phyloP scores from a whole-genome alignment of 2,329 filamentous ascomycete species.

The Stemphylium beticola region DNA sequence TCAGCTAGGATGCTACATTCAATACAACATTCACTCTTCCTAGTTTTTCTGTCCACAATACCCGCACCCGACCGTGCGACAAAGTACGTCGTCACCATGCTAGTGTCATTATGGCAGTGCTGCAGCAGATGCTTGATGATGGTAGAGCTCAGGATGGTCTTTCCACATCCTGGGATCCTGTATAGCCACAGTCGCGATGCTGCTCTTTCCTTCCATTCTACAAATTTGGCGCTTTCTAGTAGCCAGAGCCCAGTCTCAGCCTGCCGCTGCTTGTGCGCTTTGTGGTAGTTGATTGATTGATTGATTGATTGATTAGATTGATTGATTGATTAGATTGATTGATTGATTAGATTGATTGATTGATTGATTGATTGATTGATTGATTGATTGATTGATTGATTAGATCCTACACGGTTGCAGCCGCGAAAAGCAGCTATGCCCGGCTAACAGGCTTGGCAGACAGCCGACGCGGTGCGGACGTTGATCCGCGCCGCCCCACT shows the following conservation, averaged over 20 bases:
- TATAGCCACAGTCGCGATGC: constrained; percentile 49
- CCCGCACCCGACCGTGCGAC: too few relatives aligned
- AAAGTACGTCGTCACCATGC: constrained; percentile 23
- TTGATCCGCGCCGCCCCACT: constrained; percentile 16
- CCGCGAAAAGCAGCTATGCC: constrained; percentile 19
- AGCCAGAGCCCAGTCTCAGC: constrained; percentile 47
- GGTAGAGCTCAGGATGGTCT: constrained; percentile 50
- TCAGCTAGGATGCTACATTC: too few relatives aligned
- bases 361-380: neutral
- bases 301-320: too few relatives aligned
- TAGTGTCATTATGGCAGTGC: constrained; percentile 13
- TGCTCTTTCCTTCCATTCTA: constrained; percentile 36
- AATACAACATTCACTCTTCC: too few relatives aligned
- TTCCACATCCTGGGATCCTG: constrained; percentile 53
- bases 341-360: too few relatives aligned
- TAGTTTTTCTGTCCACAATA: too few relatives aligned
- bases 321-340: too few relatives aligned
- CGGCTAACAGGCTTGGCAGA: constrained; percentile 10
- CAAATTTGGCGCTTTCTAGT: constrained; percentile 34
- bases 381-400: neutral
- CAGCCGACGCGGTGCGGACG: constrained; percentile 16
- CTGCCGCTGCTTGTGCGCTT: constrained; percentile 40
- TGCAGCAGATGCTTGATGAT: constrained; percentile 42
- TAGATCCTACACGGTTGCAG: constrained; percentile 14
- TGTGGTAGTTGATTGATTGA: constrained; percentile 44